Evolutionary conservation across 345 rosid genomes (phyloP), one percentile per base, ranked within the genome.

Genomic region (Boechera divaricarpa): DNA sequence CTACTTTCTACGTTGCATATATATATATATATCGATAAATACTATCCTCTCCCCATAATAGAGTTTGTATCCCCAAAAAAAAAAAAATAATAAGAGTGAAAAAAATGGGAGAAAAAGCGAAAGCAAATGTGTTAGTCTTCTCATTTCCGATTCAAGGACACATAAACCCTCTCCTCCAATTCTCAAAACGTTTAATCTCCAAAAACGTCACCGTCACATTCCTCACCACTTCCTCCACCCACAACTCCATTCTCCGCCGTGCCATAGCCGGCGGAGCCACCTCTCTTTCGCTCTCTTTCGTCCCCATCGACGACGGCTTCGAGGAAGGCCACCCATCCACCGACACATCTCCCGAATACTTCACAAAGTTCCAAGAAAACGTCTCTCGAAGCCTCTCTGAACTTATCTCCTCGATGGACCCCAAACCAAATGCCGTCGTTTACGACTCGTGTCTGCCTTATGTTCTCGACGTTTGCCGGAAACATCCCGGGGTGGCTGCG

Each of bases 121-220:
- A 63, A 63, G 39, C 74, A 29, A 61, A 72, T 12, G 81, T 82
- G 15, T 58, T 85, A 56, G 80, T 86, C 15, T 10, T 84, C 24
- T 52, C 86, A 0, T 81, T 74, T 26, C 83, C 88, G 1, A 16
- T 42, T 6, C 90, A 83, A 77, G 90, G 94, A 7, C 91, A 82
- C 80, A 71, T 88, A 9, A 88, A 81, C 66, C 92, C 92, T 28
- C 74, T 85, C 51, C 80, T 86, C 60, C 87, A 86, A 42, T 85
- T 87, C 84, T 82, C 87, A 33, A 87, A 88, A 62, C 88, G 87
- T 51, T 39, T 90, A 10, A 73, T 67, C 75, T 80, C 83, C 53
- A 87, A 79, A 69, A 87, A 89, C 44, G 75, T 84, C 11, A n/a
- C 62, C 28, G 79, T 87, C 63, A 85, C 91, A 39, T 67, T 84